A percentile compares a stretch with the other conserved stretches of the same genome.
phyloP scores from a whole-genome alignment of 257 asterid genomes.

The Coffea canephora region DNA sequence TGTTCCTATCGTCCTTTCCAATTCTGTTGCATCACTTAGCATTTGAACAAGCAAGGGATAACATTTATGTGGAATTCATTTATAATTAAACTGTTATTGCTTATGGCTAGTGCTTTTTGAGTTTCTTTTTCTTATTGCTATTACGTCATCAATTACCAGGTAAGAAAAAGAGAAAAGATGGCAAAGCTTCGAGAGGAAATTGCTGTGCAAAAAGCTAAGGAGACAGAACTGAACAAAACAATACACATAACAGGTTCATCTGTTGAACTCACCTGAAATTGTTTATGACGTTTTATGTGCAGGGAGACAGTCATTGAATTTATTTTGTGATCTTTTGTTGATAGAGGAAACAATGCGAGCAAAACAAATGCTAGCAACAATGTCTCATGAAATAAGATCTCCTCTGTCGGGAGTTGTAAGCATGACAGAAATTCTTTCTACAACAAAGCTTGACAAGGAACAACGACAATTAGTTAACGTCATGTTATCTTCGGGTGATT shows the following conservation, averaged over 20 bases:
- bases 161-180: slow-evolving; percentile 74
- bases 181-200: slow-evolving; percentile 85
- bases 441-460: slow-evolving; percentile 73
- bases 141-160: slow-evolving; percentile 36
- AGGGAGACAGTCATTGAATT: slow-evolving; percentile 5
- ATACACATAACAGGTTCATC: slow-evolving; percentile 78
- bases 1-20: neutral
- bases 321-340: slow-evolving; percentile 6
- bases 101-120: neutral
- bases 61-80: neutral
- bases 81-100: neutral
- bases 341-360: slow-evolving; percentile 96
- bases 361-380: slow-evolving; percentile 92
- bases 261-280: neutral
- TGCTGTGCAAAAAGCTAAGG: slow-evolving; percentile 93
- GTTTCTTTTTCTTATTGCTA: slow-evolving; percentile 2
- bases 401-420: slow-evolving; percentile 91
- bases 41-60: neutral
- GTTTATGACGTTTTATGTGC: slow-evolving; percentile 1
- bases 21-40: neutral
- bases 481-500: slow-evolving; percentile 54
- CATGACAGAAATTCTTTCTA: slow-evolving; percentile 87
- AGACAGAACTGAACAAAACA: slow-evolving; percentile 85
- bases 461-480: slow-evolving; percentile 57
- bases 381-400: slow-evolving; percentile 96